Evolutionary conservation across 306 rosid genomes (phyloP).

Genomic region (Quercus agrifolia): DNA sequence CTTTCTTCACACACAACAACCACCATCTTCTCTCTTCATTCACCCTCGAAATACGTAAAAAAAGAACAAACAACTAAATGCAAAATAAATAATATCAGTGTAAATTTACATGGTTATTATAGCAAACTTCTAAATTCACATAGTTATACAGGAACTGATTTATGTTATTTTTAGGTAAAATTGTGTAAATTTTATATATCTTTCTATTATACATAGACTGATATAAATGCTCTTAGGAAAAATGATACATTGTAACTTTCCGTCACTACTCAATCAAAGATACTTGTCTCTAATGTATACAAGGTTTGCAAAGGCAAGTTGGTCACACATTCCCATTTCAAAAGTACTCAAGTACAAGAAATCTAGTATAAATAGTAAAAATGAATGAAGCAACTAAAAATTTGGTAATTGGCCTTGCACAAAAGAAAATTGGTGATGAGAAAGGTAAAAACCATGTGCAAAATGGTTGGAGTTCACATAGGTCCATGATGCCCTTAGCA

Average conservation of each 20-base stretch:
- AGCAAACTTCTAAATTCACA: too few species aligned
- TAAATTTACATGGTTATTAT: too few species aligned
- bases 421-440: background rate
- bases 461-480: slow-evolving; percentile 32
- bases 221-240: background rate
- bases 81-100: too few species aligned
- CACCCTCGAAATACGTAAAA: too few species aligned
- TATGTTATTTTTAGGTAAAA: too few species aligned
- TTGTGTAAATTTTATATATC: too few species aligned
- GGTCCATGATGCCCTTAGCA: slow-evolving; percentile 40
- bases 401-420: slow-evolving; percentile 20
- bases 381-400: background rate
- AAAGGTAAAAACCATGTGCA: slow-evolving; percentile 36
- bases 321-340: background rate
- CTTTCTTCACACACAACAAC: too few species aligned
- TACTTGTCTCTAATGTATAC: background rate
- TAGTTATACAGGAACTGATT: rapidly evolving
- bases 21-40: rapidly evolving
- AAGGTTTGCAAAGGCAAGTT: background rate
- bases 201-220: background rate
- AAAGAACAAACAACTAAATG: too few species aligned
- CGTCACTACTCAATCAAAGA: background rate
- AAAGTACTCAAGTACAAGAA: background rate
- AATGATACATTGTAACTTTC: background rate
- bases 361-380: background rate